Percentiles rank a stretch among this genome's conserved stretches.
Evolutionary conservation across 2,329 filamentous ascomycete species (phyloP).

Genomic region (Akanthomyces muscarius): DNA sequence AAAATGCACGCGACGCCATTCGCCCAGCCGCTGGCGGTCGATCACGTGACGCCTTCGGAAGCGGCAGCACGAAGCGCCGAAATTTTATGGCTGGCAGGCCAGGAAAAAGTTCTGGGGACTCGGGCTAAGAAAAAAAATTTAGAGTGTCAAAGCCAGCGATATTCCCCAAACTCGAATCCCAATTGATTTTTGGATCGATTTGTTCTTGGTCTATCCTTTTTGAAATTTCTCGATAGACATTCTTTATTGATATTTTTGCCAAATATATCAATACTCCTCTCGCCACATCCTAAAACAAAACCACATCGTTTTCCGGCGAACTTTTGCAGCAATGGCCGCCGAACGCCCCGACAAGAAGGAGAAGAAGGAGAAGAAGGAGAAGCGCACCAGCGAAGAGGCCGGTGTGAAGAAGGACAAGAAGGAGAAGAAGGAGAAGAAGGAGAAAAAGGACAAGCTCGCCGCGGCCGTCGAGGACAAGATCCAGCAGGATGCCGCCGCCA

Average conservation of each 20-base stretch:
- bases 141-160: not conserved
- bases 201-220: not conserved
- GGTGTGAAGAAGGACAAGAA: conserved; percentile 55
- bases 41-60: conserved; percentile 19
- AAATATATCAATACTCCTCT: not conserved
- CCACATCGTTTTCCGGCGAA: conserved; percentile 19
- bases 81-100: conserved; percentile 23
- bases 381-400: conserved; percentile 52
- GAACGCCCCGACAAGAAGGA: conserved; percentile 49
- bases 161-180: not conserved
- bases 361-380: conserved; percentile 61
- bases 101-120: conserved; percentile 13
- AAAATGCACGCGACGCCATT: conserved; percentile 8
- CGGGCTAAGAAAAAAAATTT: conserved; percentile 3
- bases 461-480: conserved; percentile 63
- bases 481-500: conserved; percentile 49
- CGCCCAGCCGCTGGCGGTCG: not conserved
- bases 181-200: conserved; percentile 1
- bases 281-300: not conserved
- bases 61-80: conserved; percentile 32
- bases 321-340: conserved; percentile 38
- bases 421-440: conserved; percentile 64
- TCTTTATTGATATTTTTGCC: not conserved
- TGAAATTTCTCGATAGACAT: not conserved
- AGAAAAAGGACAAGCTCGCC: conserved; percentile 68